A percentile compares a stretch with the other conserved stretches of the same genome.
Evolutionary conservation across 148 eudicot genomes (phyloP).

Genomic region (Rhododendron simsii): DNA sequence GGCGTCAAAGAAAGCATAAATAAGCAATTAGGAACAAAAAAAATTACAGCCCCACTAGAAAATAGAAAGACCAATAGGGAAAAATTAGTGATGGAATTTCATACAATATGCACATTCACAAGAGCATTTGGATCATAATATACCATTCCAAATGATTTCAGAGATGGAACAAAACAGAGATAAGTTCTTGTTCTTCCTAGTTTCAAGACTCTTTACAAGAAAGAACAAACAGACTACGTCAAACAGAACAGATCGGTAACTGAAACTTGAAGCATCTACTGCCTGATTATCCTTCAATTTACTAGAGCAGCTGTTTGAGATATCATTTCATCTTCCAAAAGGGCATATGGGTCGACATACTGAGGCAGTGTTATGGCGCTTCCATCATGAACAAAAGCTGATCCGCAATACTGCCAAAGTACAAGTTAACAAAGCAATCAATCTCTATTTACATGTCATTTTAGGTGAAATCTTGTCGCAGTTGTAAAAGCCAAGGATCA

Average conservation of each 20-base stretch:
- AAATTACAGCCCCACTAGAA: background rate
- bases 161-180: background rate
- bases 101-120: background rate
- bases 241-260: background rate
- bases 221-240: background rate
- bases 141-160: background rate
- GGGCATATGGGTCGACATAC: conserved; percentile 19
- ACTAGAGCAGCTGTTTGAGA: background rate
- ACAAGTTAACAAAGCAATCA: background rate
- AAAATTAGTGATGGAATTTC: background rate
- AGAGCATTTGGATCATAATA: background rate
- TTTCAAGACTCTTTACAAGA: background rate
- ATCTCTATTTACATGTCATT: background rate
- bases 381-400: conserved; percentile 66
- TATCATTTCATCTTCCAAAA: background rate
- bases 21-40: too few relatives aligned
- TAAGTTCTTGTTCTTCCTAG: background rate
- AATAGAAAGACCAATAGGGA: background rate
- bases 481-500: background rate
- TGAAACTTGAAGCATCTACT: background rate
- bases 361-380: conserved; percentile 42
- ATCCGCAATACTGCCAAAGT: conserved; percentile 64
- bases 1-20: background rate
- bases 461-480: background rate
- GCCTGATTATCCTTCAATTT: background rate